Conservation (phyloP, 1,284 basidiomycete genomes). For the Sporisorium iseilematis-ciliati region DNA sequence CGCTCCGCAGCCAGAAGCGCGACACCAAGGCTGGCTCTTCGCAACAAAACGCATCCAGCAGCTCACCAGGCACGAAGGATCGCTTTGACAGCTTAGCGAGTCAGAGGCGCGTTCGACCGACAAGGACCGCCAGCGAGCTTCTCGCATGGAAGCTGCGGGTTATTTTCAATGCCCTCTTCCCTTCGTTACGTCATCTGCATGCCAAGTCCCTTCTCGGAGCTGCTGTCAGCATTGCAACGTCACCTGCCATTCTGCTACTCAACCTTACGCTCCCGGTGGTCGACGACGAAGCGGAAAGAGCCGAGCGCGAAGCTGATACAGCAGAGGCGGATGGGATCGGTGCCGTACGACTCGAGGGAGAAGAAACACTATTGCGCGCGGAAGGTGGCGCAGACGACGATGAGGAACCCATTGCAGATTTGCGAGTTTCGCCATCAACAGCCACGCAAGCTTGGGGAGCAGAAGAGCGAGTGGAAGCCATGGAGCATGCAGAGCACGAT, state of each 20-base stretch:
- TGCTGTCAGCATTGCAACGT: slow-evolving; percentile 82
- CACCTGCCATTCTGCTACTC: slow-evolving; percentile 85
- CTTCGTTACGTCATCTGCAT: slow-evolving; percentile 82
- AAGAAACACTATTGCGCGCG: slow-evolving; percentile 42
- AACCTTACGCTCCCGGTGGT: slow-evolving; percentile 93
- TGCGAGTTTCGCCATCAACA: slow-evolving; percentile 10
- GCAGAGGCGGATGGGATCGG: slow-evolving; percentile 50
- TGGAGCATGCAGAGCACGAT: slow-evolving; percentile 28
- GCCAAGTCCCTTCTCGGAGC: slow-evolving; percentile 81
- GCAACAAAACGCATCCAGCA: not conserved
- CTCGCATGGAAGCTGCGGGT: slow-evolving; percentile 38
- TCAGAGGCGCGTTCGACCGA: slow-evolving; percentile 32
- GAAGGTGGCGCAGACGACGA: slow-evolving; percentile 32
- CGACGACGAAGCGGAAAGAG: slow-evolving; percentile 73
- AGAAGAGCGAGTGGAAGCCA: slow-evolving; percentile 33
- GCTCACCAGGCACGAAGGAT: slow-evolving; percentile 14
- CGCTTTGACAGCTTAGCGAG: slow-evolving; percentile 17
- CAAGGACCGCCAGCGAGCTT: slow-evolving; percentile 22
- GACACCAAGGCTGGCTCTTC: not conserved
- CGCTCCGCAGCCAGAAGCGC: slow-evolving; percentile 12
- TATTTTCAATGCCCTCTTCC: slow-evolving; percentile 76
- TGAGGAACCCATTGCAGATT: slow-evolving; percentile 7
- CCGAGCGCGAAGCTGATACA: slow-evolving; percentile 30
- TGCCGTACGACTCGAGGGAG: slow-evolving; percentile 61
- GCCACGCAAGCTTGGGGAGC: slow-evolving; percentile 20